These are phyloP conservation scores for Cladobotryum protrusum DNA, from an alignment of 2,329 filamentous ascomycete genomes.

Conservation along the genomic window DNA sequence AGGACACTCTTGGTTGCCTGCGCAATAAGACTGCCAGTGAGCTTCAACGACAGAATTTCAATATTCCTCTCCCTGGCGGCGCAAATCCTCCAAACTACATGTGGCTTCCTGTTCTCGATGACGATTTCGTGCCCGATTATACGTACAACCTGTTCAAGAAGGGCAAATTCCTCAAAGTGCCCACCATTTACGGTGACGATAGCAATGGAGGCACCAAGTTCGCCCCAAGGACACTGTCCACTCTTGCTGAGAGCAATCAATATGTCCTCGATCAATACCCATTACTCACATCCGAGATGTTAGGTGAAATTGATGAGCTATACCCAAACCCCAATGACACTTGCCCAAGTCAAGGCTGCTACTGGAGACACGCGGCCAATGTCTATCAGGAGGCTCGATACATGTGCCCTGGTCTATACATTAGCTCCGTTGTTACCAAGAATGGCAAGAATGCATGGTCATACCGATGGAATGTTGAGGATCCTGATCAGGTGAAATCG, in stretches of 20 bases:
- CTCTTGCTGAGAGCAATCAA: slow-evolving; percentile 25
- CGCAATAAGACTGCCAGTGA: slow-evolving; percentile 34
- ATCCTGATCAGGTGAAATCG: slow-evolving; percentile 42
- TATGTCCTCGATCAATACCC: slow-evolving; percentile 31
- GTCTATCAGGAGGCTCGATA: slow-evolving; percentile 31
- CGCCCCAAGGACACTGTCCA: slow-evolving; percentile 25
- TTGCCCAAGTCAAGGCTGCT: slow-evolving; percentile 27
- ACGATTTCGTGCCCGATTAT: slow-evolving; percentile 42
- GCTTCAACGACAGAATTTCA: slow-evolving; percentile 37
- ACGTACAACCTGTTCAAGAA: slow-evolving; percentile 43
- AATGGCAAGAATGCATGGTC: slow-evolving; percentile 49
- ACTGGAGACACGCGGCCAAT: slow-evolving; percentile 32
- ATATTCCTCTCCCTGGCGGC: slow-evolving; percentile 27
- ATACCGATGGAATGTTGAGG: slow-evolving; percentile 64
- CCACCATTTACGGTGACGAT: slow-evolving; percentile 41
- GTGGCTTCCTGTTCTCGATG: slow-evolving; percentile 51
- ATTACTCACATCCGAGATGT: slow-evolving; percentile 24
- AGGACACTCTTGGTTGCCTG: slow-evolving; percentile 40
- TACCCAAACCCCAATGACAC: slow-evolving; percentile 31
- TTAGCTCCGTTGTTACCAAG: slow-evolving; percentile 22
- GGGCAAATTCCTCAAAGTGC: slow-evolving; percentile 48
- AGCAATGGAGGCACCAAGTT: slow-evolving; percentile 34
- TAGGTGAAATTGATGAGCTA: slow-evolving; percentile 26
- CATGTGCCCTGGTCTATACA: slow-evolving; percentile 29
- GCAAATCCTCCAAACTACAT: slow-evolving; percentile 39